Base-by-base conservation (phyloP, 805 yeast genomes). In the Metschnikowia anglica region DNA sequence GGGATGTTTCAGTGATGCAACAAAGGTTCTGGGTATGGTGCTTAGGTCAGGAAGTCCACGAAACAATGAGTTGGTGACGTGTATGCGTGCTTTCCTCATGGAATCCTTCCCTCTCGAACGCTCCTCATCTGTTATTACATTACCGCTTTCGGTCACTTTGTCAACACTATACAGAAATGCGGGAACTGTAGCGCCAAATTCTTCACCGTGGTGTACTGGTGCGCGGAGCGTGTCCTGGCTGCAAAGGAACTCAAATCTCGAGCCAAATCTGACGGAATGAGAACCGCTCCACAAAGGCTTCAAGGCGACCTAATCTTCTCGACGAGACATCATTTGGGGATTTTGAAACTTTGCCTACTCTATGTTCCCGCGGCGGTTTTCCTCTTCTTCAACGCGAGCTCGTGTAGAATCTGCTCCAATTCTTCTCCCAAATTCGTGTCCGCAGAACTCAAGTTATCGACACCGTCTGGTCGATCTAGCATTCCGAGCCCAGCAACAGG, bases 111-210 rank as follows among this genome's bases (percentile, higher is more conserved):
- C 9, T 4, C 2, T 18, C 12, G 23, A 35, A 26, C 10, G 29
- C 38, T 20, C 24, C 37, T 35, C 36, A 34, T 35, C 25, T 41
- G 30, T 25, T 30, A 35, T 30, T 28, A 25, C 20, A 6, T 23
- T 35, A 12, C 44, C 44, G 27, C 12, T 35, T 41, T 20, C 19
- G 44, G 44, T 11, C 32, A 17, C 18, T 35, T 41, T 41, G 44
- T 41, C 39, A 41, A 41, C 40, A 41, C 16, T 26, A 12, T 18
- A 11, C 25, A 4, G 40, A 21, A 28, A 34, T 37, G 23, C 37
- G 28, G 37, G 37, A 20, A 18, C 15, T 26, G 29, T 9, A n/a
- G n/a, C n/a, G n/a, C n/a, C n/a, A n/a, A n/a, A n/a, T n/a, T n/a
- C n/a, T n/a, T n/a, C n/a, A n/a, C n/a, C n/a, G n/a, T n/a, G n/a